Evolutionary conservation across 495 filamentous ascomycete species (phyloP).

Genomic region (Trichoderma orchidacearum): DNA sequence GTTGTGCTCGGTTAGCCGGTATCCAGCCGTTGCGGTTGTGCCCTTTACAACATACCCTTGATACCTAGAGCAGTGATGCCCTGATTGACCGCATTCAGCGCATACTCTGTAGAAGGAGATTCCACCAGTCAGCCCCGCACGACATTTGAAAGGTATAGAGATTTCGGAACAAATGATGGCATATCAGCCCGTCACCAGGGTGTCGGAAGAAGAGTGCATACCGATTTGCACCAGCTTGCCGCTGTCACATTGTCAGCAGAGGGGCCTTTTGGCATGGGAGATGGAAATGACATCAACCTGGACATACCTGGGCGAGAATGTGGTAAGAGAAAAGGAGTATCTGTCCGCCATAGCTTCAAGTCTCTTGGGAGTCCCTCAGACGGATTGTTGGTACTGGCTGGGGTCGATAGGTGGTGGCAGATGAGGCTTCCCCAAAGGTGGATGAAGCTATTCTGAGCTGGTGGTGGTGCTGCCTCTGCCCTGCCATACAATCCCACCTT

Average conservation of each 20-base stretch:
- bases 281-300: conserved; percentile 4
- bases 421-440: neutral
- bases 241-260: conserved; percentile 44
- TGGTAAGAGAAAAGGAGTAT: conserved; percentile 98
- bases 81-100: conserved; percentile 96
- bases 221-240: conserved; percentile 86
- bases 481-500: neutral
- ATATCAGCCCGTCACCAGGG: neutral
- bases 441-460: neutral
- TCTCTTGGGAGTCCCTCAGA: neutral
- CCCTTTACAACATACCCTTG: conserved; percentile 51
- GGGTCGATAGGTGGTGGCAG: conserved; percentile 2
- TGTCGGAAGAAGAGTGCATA: conserved; percentile 21
- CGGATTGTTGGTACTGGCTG: no score
- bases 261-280: neutral
- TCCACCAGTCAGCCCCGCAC: neutral
- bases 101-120: conserved; percentile 64
- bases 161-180: neutral
- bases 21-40: neutral
- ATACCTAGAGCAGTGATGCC: conserved; percentile 96
- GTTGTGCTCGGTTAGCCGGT: conserved; percentile 2
- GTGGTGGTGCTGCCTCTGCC: no score
- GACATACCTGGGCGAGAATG: conserved; percentile 98
- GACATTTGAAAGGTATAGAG: neutral
- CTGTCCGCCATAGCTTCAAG: conserved; percentile 72